Conservation (phyloP, 2,329 filamentous ascomycete genomes). For the Hymenoscyphus scutula region DNA sequence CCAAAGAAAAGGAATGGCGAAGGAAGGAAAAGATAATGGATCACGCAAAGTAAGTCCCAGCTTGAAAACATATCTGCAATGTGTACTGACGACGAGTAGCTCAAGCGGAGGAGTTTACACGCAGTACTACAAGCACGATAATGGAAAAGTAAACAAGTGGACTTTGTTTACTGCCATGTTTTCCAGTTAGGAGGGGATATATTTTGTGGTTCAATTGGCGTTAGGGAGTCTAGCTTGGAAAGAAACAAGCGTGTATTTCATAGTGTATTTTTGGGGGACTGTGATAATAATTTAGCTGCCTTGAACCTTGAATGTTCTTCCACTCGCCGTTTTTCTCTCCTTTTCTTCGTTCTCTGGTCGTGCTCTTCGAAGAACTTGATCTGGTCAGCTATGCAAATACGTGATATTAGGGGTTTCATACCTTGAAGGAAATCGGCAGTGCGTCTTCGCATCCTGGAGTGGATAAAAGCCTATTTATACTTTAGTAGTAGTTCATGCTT, state of each 20-base stretch:
- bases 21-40: conserved; percentile 15
- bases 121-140: conserved; percentile 17
- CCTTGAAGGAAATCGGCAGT: conserved; percentile 98
- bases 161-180: conserved; percentile 9
- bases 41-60: conserved; percentile 9
- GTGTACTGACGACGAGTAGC: not conserved
- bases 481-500: not conserved
- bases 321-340: conserved; percentile 96
- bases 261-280: not conserved
- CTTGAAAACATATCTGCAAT: not conserved
- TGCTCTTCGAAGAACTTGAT: conserved; percentile 84
- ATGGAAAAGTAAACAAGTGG: conserved; percentile 17
- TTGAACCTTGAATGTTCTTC: conserved; percentile 72
- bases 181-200: not conserved
- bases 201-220: not conserved
- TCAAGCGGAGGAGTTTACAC: conserved; percentile 17
- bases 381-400: conserved; percentile 37
- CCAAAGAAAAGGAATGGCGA: conserved; percentile 13
- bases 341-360: conserved; percentile 95
- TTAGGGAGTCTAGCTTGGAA: not conserved
- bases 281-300: conserved; percentile 27
- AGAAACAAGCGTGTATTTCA: not conserved
- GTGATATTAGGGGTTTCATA: conserved; percentile 42
- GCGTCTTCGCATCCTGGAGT: conserved; percentile 95
- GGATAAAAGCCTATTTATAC: conserved; percentile 75